Percentiles rank a stretch among this genome's conserved stretches.
Evolutionary conservation across 1,284 basidiomycete species (phyloP).

Genomic region (Moniliophthora roreri): DNA sequence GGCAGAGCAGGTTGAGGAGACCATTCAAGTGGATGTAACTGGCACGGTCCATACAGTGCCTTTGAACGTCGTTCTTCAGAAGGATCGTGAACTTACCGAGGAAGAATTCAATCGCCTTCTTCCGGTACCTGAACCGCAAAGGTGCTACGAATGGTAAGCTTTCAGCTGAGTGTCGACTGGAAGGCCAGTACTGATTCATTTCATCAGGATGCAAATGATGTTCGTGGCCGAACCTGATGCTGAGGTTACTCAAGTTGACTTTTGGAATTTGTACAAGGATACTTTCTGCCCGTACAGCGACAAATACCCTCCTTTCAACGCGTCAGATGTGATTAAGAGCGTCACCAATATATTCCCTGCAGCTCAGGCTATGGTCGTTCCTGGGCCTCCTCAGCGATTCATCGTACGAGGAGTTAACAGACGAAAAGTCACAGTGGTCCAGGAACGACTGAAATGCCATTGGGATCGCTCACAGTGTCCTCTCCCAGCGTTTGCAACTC

Average conservation of each 20-base stretch:
- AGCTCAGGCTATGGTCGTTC: constrained; percentile 82
- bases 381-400: constrained; percentile 68
- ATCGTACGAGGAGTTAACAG: constrained; percentile 79
- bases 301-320: constrained; percentile 61
- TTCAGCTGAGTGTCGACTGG: constrained; percentile 4
- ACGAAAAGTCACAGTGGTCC: constrained; percentile 52
- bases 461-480: constrained; percentile 65
- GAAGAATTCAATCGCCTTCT: constrained; percentile 66
- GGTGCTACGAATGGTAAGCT: constrained; percentile 76
- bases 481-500: constrained; percentile 42
- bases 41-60: constrained; percentile 57
- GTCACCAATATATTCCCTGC: constrained; percentile 77
- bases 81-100: constrained; percentile 60
- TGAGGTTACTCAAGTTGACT: constrained; percentile 86
- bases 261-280: constrained; percentile 87
- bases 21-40: constrained; percentile 58
- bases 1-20: constrained; percentile 68
- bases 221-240: constrained; percentile 69
- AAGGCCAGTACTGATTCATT: background rate
- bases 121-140: constrained; percentile 63
- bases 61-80: constrained; percentile 40
- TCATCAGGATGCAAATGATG: constrained; percentile 76
- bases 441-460: constrained; percentile 64
- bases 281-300: constrained; percentile 58
- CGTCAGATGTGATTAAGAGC: constrained; percentile 87